Conservation (phyloP, 2,329 filamentous ascomycete genomes). For the Colletotrichum euphorbiae region DNA sequence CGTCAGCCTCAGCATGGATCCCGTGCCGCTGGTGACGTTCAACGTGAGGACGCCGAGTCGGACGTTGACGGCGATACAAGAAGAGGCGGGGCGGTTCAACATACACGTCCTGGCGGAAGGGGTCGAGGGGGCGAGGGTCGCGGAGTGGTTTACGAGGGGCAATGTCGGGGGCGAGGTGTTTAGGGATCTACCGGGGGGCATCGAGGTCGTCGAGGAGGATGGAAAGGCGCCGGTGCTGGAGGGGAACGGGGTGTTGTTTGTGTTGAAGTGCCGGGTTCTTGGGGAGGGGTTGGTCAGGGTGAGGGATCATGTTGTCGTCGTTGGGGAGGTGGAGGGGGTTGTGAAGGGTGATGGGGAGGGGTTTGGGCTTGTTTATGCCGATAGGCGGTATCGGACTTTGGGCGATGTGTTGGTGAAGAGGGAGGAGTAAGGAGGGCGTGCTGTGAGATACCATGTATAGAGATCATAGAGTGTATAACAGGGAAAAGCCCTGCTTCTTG, state of each 20-base stretch:
- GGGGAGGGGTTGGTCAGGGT: slow-evolving; percentile 60
- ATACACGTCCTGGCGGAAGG: slow-evolving; percentile 66
- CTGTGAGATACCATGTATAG: slow-evolving; percentile 23
- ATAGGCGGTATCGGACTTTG: slow-evolving; percentile 60
- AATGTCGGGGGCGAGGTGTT: slow-evolving; percentile 56
- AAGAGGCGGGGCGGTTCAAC: slow-evolving; percentile 59
- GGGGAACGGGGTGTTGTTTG: slow-evolving; percentile 65
- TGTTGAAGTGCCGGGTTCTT: slow-evolving; percentile 57
- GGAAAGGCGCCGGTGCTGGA: slow-evolving; percentile 56
- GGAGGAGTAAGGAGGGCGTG: not conserved
- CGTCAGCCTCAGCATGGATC: slow-evolving; percentile 65
- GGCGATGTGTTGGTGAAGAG: slow-evolving; percentile 49
- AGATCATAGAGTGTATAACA: slow-evolving; percentile 26
- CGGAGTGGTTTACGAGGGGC: slow-evolving; percentile 63
- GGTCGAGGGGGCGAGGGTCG: slow-evolving; percentile 59
- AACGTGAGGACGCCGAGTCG: slow-evolving; percentile 68
- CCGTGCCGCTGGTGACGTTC: slow-evolving; percentile 65
- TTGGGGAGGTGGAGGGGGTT: slow-evolving; percentile 63
- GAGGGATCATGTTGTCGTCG: slow-evolving; percentile 63
- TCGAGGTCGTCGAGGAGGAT: slow-evolving; percentile 38
- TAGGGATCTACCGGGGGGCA: slow-evolving; percentile 47
- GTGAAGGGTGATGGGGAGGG: slow-evolving; percentile 47
- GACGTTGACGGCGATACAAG: slow-evolving; percentile 63
- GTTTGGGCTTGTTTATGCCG: slow-evolving; percentile 62
- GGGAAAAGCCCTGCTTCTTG: not conserved